A percentile compares a stretch with the other conserved stretches of the same genome.
Conservation (phyloP, 164 flowering plant species). For the Stephania cephalantha region DNA sequence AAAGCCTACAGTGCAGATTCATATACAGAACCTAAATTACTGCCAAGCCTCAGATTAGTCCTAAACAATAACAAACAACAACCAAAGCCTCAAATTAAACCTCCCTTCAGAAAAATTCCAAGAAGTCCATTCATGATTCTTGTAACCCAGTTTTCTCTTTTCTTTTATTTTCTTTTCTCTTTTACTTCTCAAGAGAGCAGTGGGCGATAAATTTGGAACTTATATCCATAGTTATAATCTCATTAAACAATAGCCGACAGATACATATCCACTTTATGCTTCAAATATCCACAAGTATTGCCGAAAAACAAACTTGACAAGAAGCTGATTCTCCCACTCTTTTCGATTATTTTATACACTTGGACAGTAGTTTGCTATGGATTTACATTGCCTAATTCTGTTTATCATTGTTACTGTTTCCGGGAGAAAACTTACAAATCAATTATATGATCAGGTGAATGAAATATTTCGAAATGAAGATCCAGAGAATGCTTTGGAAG, state of each 20-base stretch:
- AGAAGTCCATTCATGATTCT: too few relatives aligned
- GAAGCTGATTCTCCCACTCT: not conserved
- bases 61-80: too few relatives aligned
- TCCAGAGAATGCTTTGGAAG: constrained; percentile 42
- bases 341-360: not conserved
- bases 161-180: not conserved
- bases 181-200: not conserved
- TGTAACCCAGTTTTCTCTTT: too few relatives aligned
- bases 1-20: not conserved
- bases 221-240: not conserved
- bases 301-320: constrained; percentile 7
- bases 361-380: not conserved
- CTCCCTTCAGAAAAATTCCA: too few relatives aligned
- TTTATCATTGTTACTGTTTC: not conserved
- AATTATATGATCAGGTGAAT: constrained; percentile 33
- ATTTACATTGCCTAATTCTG: not conserved
- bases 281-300: not conserved
- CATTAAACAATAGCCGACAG: not conserved
- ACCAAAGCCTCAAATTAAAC: too few relatives aligned
- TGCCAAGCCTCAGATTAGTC: not conserved
- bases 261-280: not conserved
- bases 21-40: not conserved
- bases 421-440: not conserved
- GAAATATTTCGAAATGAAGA: constrained; percentile 39
- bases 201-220: not conserved